Evolutionary conservation across 129 eudicot genomes (phyloP).

Genomic region (Ambrosia trifida): DNA sequence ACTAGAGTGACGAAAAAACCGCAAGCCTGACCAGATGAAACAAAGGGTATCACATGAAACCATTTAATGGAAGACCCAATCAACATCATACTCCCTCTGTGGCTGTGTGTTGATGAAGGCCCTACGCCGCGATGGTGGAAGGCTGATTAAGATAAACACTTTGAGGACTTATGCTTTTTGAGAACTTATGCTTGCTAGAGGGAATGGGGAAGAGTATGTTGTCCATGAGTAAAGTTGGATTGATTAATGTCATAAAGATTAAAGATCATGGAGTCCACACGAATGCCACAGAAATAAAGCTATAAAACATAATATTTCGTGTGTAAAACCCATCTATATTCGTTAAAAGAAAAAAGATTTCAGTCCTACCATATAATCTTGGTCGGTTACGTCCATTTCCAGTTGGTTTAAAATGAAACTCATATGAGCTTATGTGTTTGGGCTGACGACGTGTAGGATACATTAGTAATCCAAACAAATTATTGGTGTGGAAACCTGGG

Average conservation of each 20-base stretch:
- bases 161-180: neutral
- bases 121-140: conserved; percentile 5
- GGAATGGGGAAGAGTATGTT: neutral
- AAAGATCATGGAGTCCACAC: conserved; percentile 3
- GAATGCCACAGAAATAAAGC: conserved; percentile 7
- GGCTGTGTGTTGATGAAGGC: conserved; percentile 3
- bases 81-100: neutral
- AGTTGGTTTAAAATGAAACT: no score
- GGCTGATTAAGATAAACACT: conserved; percentile 5
- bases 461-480: no score
- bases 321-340: neutral
- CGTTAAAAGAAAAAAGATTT: neutral
- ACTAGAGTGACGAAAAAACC: neutral
- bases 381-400: neutral
- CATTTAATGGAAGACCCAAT: conserved; percentile 3
- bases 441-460: no score
- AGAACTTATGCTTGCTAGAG: neutral
- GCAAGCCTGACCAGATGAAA: neutral
- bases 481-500: no score
- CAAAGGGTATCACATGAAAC: neutral
- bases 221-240: neutral
- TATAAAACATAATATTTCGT: neutral
- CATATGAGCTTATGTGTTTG: no score
- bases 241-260: neutral
- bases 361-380: neutral